Base-by-base conservation (phyloP, 257 asterid species). In the Solanum pinnatisectum region DNA sequence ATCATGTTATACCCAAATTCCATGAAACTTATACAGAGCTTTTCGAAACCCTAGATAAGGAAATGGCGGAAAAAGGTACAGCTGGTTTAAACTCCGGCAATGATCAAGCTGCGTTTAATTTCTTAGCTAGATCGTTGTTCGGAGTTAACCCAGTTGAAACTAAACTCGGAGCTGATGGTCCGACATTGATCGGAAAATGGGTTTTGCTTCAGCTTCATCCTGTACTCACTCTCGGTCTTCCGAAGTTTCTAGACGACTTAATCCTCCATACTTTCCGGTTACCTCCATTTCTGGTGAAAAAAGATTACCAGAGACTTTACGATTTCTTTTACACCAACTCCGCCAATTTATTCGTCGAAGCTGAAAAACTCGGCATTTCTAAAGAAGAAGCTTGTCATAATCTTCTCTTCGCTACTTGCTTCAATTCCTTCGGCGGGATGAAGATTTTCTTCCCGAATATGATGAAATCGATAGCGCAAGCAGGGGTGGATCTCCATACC, bases 351-450 rank as follows among this genome's bases (percentile, higher is more conserved):
- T 95, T 94, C 8, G 94, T 90, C 6, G 93, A 95, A 39, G 98
- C 96, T 10, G 96, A 92, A 60, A 90, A 71, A 49, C 76, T 91
- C 2, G 99, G 94, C 10, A 36, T 95, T 33, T 88, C 94, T 0
- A 91, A 94, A 2, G 98, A 95, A 3, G 99, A 96, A 83, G 98
- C 98, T 13, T 93, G 96, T 86, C 98, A 96, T 33, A 96, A 96
- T 40, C 91, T 96, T 8, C 4, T 96, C 0, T 96, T 92, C 90
- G 89, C 98, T 59, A 96, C 97, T 0, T 94, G 99, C 90, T 96
- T 96, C 87, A 96, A 96, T 12, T 89, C 99, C 22, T 94, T 92
- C 84, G 99, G 99, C 3, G 99, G 99, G 8, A 91, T 96, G 95
- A 96, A 91, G 59, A 86, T 95, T n/a, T 83, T 95, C 56, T 95